Conservation (phyloP, 257 asterid genomes). For the Perilla frutescens region DNA sequence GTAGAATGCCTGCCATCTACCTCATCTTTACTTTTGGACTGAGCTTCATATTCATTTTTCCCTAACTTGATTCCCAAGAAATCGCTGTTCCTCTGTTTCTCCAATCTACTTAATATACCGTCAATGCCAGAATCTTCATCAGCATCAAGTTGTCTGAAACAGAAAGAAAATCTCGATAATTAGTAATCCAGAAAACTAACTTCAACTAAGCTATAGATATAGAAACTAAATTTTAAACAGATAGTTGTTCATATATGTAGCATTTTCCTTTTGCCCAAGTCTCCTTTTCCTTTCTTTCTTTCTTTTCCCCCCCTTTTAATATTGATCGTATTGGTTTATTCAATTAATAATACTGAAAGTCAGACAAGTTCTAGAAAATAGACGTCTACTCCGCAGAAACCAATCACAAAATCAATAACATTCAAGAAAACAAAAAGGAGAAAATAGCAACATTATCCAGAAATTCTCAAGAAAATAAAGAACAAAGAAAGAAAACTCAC, state of each 20-base stretch:
- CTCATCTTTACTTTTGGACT: constrained; percentile 42
- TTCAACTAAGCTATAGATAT: not conserved
- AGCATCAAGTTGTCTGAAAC: constrained; percentile 55
- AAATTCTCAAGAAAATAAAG: constrained; percentile 30
- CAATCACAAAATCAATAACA: constrained; percentile 11
- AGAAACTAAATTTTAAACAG: not conserved
- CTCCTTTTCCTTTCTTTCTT: not conserved
- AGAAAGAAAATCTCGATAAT: constrained; percentile 22
- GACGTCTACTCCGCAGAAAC: not conserved
- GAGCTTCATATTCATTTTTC: constrained; percentile 43
- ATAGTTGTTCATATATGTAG: not conserved
- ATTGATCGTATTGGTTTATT: not conserved
- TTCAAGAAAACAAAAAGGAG: not conserved
- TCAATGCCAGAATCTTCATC: constrained; percentile 64
- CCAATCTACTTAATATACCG: constrained; percentile 81
- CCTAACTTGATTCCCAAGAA: constrained; percentile 50
- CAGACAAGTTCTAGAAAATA: not conserved
- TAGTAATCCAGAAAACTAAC: not conserved
- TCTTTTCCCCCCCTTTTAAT: not conserved
- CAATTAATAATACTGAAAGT: not conserved
- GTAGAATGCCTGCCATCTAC: constrained; percentile 38
- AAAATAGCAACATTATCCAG: constrained; percentile 24
- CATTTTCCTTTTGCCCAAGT: not conserved
- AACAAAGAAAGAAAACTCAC: constrained; percentile 59
- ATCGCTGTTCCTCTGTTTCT: constrained; percentile 70